Base-by-base conservation (phyloP, 495 filamentous ascomycete genomes). In the Lophiotrema nucula region DNA sequence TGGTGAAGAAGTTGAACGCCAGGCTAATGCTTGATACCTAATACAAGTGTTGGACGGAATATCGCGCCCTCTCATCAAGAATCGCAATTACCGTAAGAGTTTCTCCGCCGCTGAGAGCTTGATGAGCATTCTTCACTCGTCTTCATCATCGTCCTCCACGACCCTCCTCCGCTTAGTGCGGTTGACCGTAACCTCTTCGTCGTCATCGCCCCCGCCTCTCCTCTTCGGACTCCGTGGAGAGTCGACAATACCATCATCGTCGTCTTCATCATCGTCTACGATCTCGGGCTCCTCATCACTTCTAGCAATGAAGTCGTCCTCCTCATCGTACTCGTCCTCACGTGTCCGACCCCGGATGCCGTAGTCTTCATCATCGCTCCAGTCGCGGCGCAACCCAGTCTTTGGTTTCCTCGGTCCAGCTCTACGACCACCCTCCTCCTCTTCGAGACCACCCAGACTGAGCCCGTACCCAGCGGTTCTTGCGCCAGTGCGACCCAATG, bases 381-480 rank as follows among this genome's bases (percentile, higher is more conserved):
- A 73, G 51, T 73, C 71, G 27, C 66, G 64, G 28, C 69, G 67
- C 38, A 64, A 35, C 15, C 66, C 57, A 49, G 58, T 53, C 37
- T 57, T 64, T 37, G 62, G 61, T 56, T 68, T 72, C 24, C 28
- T 45, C 11, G 52, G 56, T 8, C 66, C 58, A 3, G 31, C 22
- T 6, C 81, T 81, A 1, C 78, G 73, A 54, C 85, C 83, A 53
- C 89, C 88, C 0, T 81, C 81, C 33, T 81, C 81, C 58, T 86
- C 87, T 69, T 95, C 90, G 21, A 95, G 72, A 44, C 84, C 87
- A 47, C 83, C 86, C 33, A 89, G 79, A 0, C 82, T 89, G 27
- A 95, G 79, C 1, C 72, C 77, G 48, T 74, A 70, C 44, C 76
- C 74, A 45, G 71, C 71, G 18, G 73, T 70, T 38, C 77, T 72